Evolutionary conservation across 2,329 filamentous ascomycete genomes (phyloP).

Genomic region (Eutypella sp.): DNA sequence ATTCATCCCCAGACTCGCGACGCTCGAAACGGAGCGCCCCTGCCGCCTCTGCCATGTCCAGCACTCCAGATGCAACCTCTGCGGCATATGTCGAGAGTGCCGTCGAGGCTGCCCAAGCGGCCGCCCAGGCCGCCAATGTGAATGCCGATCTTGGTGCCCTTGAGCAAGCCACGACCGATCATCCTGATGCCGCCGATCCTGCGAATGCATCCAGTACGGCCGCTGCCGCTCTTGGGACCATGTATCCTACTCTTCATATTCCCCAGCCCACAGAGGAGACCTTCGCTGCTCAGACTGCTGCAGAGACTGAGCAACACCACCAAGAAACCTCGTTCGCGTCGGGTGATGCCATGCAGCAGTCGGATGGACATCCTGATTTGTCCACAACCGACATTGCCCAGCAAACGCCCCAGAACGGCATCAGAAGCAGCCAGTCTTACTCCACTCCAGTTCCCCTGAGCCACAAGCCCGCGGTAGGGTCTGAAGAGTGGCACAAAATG

Average conservation of each 20-base stretch:
- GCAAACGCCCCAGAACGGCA: conserved; percentile 34
- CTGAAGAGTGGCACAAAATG: conserved; percentile 96
- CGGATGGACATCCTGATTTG: conserved; percentile 29
- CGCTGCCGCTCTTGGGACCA: conserved; percentile 51
- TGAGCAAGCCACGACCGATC: conserved; percentile 46
- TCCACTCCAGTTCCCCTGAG: conserved; percentile 37
- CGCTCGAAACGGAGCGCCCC: conserved; percentile 47
- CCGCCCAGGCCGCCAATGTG: conserved; percentile 33
- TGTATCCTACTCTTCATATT: conserved; percentile 57
- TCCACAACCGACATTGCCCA: conserved; percentile 18
- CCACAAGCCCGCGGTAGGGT: conserved; percentile 87
- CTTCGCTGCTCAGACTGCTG: conserved; percentile 48
- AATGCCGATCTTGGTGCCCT: conserved; percentile 53
- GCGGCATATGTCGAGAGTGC: conserved; percentile 51
- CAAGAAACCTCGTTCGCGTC: conserved; percentile 28
- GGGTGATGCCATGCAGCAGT: conserved; percentile 28
- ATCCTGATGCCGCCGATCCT: conserved; percentile 44
- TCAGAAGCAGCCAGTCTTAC: conserved; percentile 30
- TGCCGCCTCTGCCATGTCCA: conserved; percentile 38
- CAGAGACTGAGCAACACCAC: conserved; percentile 33
- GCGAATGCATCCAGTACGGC: conserved; percentile 54
- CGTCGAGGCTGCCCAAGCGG: conserved; percentile 41
- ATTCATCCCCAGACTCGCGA: conserved; percentile 42
- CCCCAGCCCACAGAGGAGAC: conserved; percentile 55
- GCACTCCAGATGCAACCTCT: conserved; percentile 35